A percentile compares a stretch with the other conserved stretches of the same genome.
phyloP scores from a whole-genome alignment of 2,329 filamentous ascomycete species.

The Didymella sp. region DNA sequence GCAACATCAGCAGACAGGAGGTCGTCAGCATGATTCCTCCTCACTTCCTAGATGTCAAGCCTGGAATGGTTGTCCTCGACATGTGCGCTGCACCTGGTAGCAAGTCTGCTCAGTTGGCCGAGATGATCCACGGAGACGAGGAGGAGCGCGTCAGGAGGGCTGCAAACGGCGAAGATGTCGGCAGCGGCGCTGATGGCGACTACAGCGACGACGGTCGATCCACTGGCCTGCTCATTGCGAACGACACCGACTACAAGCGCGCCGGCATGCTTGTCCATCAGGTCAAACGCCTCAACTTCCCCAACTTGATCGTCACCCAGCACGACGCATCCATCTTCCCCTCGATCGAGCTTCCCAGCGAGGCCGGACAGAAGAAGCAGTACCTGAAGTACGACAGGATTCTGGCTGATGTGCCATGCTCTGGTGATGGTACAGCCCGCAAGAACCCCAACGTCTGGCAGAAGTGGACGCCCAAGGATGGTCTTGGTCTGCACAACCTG shows the following conservation, averaged over 20 bases:
- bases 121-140: slow-evolving; percentile 92
- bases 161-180: slow-evolving; percentile 67
- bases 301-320: slow-evolving; percentile 96
- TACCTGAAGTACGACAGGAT: slow-evolving; percentile 98
- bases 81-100: slow-evolving; percentile 96
- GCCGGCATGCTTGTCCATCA: slow-evolving; percentile 98
- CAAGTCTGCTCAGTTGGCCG: slow-evolving; percentile 93
- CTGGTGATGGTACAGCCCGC: slow-evolving; percentile 88
- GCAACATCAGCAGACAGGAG: slow-evolving; percentile 97
- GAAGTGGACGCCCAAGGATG: slow-evolving; percentile 89
- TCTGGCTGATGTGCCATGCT: slow-evolving; percentile 94
- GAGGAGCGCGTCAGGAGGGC: slow-evolving; percentile 82
- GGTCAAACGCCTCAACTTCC: slow-evolving; percentile 94
- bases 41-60: slow-evolving; percentile 86
- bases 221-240: slow-evolving; percentile 91
- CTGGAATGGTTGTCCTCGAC: slow-evolving; percentile 92
- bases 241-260: slow-evolving; percentile 95
- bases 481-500: slow-evolving; percentile 82
- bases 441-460: slow-evolving; percentile 97
- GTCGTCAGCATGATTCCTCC: slow-evolving; percentile 99
- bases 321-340: slow-evolving; percentile 97
- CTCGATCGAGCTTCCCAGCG: slow-evolving; percentile 80
- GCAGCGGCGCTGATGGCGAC: slow-evolving; percentile 61
- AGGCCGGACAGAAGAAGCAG: slow-evolving; percentile 61
- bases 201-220: slow-evolving; percentile 81